Evolutionary conservation across 306 rosid species (phyloP).

Genomic region (Pterocarpus macrocarpus): DNA sequence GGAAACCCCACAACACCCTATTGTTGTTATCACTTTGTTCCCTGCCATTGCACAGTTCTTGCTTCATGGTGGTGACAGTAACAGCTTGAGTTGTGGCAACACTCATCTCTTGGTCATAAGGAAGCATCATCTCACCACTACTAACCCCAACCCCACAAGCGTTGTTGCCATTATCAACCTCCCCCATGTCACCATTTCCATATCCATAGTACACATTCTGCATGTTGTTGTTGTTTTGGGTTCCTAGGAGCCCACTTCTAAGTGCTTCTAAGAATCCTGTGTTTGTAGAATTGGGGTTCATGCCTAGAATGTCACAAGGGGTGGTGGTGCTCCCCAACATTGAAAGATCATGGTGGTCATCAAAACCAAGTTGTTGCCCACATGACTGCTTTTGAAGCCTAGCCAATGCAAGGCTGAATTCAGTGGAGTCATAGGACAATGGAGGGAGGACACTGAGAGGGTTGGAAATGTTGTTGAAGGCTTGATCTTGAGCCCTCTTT

Average conservation of each 20-base stretch:
- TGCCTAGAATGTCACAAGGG: constrained; percentile 52
- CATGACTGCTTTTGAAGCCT: constrained; percentile 79
- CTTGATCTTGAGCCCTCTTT: constrained; percentile 70
- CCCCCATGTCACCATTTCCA: constrained; percentile 71
- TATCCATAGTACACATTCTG: constrained; percentile 68
- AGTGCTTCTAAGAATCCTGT: constrained; percentile 67
- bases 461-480: constrained; percentile 60
- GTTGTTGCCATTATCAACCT: constrained; percentile 56
- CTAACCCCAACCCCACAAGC: constrained; percentile 49
- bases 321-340: constrained; percentile 52
- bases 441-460: constrained; percentile 52
- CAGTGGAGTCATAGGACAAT: constrained; percentile 69
- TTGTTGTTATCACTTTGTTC: constrained; percentile 57
- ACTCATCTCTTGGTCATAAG: constrained; percentile 63
- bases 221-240: constrained; percentile 50
- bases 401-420: constrained; percentile 82
- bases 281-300: constrained; percentile 41
- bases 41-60: constrained; percentile 64
- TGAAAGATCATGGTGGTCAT: constrained; percentile 67
- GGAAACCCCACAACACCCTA: constrained; percentile 81
- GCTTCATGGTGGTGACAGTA: constrained; percentile 83
- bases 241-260: constrained; percentile 67
- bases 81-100: constrained; percentile 69
- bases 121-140: constrained; percentile 64
- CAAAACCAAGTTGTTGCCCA: constrained; percentile 66